phyloP scores from a whole-genome alignment of 805 yeast genomes.

The Candida endomychidarum region DNA sequence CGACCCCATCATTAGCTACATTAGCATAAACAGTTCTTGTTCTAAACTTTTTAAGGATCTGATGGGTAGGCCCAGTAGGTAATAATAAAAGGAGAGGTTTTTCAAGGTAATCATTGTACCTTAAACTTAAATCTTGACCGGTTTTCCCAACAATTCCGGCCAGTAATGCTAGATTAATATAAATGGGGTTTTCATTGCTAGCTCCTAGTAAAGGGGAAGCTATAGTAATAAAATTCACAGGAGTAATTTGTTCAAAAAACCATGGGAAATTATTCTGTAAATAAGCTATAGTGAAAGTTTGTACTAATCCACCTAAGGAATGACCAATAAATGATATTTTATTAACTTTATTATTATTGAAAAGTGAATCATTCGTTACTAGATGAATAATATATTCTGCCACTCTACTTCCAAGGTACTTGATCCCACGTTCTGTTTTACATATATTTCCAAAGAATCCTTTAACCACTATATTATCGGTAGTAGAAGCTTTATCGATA shows the following conservation, averaged over 20 bases:
- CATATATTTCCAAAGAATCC: slow-evolving; percentile 85
- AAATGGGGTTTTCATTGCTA: slow-evolving; percentile 81
- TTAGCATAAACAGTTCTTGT: slow-evolving; percentile 87
- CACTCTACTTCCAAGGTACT: slow-evolving; percentile 76
- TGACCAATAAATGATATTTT: slow-evolving; percentile 88
- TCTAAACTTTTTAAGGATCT: slow-evolving; percentile 58
- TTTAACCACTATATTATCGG: slow-evolving; percentile 72
- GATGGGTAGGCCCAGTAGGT: slow-evolving; percentile 74
- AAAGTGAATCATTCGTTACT: slow-evolving; percentile 41
- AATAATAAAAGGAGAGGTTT: slow-evolving; percentile 73
- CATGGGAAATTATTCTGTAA: slow-evolving; percentile 66
- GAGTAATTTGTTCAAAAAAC: slow-evolving; percentile 64
- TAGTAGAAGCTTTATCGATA: slow-evolving; percentile 52
- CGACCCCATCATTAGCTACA: slow-evolving; percentile 90
- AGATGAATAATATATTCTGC: slow-evolving; percentile 71
- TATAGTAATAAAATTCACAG: slow-evolving; percentile 75
- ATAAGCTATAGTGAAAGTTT: slow-evolving; percentile 86
- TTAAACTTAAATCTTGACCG: slow-evolving; percentile 84
- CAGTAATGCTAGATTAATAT: slow-evolving; percentile 78
- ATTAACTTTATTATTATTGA: slow-evolving; percentile 39
- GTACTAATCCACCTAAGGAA: slow-evolving; percentile 90
- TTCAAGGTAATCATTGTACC: slow-evolving; percentile 38
- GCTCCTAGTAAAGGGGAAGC: slow-evolving; percentile 92
- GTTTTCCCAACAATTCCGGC: slow-evolving; percentile 91
- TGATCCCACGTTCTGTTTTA: slow-evolving; percentile 85